Evolutionary conservation across 495 filamentous ascomycete species (phyloP).

Genomic region (Penicillium coprophilum): DNA sequence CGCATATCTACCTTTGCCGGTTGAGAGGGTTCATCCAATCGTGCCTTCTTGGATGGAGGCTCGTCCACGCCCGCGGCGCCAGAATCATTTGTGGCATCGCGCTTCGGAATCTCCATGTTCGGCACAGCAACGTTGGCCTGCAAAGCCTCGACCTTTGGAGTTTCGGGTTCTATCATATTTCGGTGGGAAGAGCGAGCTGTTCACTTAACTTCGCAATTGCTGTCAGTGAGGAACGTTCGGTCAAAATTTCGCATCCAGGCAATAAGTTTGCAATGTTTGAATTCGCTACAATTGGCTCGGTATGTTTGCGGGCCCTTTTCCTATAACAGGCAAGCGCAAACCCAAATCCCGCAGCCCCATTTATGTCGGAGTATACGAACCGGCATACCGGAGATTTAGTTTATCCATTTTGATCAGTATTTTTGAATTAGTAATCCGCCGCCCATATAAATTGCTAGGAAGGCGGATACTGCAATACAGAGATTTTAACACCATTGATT

Average conservation of each 20-base stretch:
- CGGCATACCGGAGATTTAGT: no score
- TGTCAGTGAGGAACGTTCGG: background rate
- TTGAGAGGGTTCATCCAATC: slow-evolving; percentile 43
- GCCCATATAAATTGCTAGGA: no score
- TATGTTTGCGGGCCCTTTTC: background rate
- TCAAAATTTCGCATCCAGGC: slow-evolving; percentile 15
- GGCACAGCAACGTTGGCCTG: slow-evolving; percentile 10
- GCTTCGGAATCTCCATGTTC: slow-evolving; percentile 16
- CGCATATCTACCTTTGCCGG: slow-evolving; percentile 40
- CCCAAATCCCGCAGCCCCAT: background rate
- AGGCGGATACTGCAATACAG: no score
- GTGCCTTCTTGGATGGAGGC: slow-evolving; percentile 59
- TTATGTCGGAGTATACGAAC: no score
- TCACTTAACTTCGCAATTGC: background rate
- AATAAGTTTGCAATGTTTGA: slow-evolving; percentile 18
- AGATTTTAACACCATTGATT: no score
- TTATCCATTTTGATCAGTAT: no score
- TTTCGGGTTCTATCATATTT: slow-evolving; percentile 16
- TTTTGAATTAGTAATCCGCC: no score
- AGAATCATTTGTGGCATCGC: slow-evolving; percentile 16
- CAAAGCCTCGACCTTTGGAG: slow-evolving; percentile 10
- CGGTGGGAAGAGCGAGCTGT: background rate
- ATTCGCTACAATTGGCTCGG: background rate
- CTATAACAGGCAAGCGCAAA: background rate
- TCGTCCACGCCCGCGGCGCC: slow-evolving; percentile 33